Percentiles rank a stretch among this genome's conserved stretches.
Conservation (phyloP, 805 yeast genomes). For the Cyberlindnera xishuangbannaensis region DNA sequence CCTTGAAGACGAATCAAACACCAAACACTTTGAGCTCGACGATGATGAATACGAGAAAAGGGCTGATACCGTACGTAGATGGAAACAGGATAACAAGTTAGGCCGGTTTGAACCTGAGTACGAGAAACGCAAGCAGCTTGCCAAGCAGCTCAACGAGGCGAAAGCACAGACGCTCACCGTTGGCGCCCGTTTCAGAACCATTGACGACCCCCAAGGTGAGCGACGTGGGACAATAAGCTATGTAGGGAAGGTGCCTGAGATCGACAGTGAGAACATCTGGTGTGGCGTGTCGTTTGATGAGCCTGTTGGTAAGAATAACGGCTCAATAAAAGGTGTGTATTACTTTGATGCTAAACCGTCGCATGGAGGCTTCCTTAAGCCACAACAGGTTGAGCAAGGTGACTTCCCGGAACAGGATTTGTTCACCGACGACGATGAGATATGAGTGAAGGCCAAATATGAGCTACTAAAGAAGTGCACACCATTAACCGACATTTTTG, state of each 20-base stretch:
- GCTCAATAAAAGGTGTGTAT: slow-evolving; percentile 53
- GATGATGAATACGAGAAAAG: slow-evolving; percentile 59
- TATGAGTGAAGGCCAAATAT: no score
- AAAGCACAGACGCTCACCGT: slow-evolving; percentile 32
- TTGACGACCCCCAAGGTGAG: slow-evolving; percentile 39
- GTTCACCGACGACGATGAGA: slow-evolving; percentile 42
- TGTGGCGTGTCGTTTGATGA: slow-evolving; percentile 82
- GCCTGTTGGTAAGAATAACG: slow-evolving; percentile 84
- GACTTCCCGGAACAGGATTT: slow-evolving; percentile 51
- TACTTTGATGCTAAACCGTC: slow-evolving; percentile 51
- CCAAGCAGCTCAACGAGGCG: slow-evolving; percentile 24
- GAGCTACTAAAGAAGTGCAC: no score
- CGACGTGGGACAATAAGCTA: slow-evolving; percentile 68
- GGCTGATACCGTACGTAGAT: slow-evolving; percentile 58
- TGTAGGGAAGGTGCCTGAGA: slow-evolving; percentile 61
- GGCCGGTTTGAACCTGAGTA: slow-evolving; percentile 68
- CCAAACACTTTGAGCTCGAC: slow-evolving; percentile 39
- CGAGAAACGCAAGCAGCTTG: slow-evolving; percentile 26
- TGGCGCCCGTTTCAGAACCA: slow-evolving; percentile 50
- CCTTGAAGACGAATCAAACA: slow-evolving; percentile 30
- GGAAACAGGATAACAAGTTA: slow-evolving; percentile 65
- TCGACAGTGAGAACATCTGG: slow-evolving; percentile 58
- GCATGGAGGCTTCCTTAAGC: slow-evolving; percentile 78
- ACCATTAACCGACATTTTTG: no score
- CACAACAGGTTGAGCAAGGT: slow-evolving; percentile 62